These are phyloP conservation scores for Bryoerythrophyllum caledonicum DNA, from an alignment of 225 moss, liverwort and hornwort genomes.

Conservation along the genomic window DNA sequence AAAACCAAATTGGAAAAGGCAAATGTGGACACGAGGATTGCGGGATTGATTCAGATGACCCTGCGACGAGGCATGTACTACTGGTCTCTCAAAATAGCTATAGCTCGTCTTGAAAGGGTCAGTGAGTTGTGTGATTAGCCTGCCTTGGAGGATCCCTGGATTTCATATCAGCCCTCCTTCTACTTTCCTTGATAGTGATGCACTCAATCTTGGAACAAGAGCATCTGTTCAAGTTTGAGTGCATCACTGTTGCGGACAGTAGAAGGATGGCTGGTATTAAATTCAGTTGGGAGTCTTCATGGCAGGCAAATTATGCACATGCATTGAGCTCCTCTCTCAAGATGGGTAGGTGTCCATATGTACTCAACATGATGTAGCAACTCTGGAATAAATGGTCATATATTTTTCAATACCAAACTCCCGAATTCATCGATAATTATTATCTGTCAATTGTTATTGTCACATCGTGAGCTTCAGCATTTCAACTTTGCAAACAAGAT, in stretches of 20 bases:
- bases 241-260: not conserved
- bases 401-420: no score
- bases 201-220: not conserved
- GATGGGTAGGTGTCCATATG: not conserved
- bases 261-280: not conserved
- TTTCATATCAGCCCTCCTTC: slow-evolving; percentile 24
- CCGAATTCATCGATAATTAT: no score
- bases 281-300: not conserved
- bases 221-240: not conserved
- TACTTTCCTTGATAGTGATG: slow-evolving; percentile 7
- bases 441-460: no score
- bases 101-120: no score
- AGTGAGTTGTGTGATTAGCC: not conserved
- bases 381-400: not conserved
- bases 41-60: no score
- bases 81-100: no score
- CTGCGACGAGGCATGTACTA: no score
- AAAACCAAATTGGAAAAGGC: no score
- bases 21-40: no score
- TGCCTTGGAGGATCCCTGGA: slow-evolving; percentile 4
- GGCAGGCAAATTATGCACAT: slow-evolving; percentile 3
- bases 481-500: no score
- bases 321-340: slow-evolving; percentile 13
- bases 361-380: not conserved
- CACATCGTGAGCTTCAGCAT: no score